These are phyloP conservation scores for Nakazawaea populi DNA, from an alignment of 805 yeast genomes.

Conservation along the genomic window DNA sequence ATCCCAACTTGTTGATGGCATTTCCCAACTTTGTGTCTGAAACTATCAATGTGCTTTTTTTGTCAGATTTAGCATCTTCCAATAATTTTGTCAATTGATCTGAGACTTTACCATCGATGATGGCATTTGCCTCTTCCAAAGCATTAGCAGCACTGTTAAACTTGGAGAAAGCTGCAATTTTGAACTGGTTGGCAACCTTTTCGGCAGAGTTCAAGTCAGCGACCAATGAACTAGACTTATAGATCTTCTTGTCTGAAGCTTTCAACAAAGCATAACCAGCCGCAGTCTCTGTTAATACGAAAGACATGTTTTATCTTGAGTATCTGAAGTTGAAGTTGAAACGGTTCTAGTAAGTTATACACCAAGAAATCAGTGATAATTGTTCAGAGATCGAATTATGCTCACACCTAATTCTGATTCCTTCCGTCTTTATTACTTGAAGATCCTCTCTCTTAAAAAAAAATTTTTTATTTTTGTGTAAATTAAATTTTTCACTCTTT, in stretches of 20 bases:
- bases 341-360: neutral
- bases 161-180: conserved; percentile 93
- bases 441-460: neutral
- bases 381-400: neutral
- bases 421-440: neutral
- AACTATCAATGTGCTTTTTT: conserved; percentile 82
- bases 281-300: conserved; percentile 93
- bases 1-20: conserved; percentile 89
- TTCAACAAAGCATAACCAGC: conserved; percentile 98
- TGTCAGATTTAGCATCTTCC: conserved; percentile 70
- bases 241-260: conserved; percentile 95
- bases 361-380: neutral
- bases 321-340: neutral
- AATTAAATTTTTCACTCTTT: conserved; percentile 2
- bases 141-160: conserved; percentile 94
- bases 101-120: conserved; percentile 91
- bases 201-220: conserved; percentile 78
- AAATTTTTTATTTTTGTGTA: conserved; percentile 1
- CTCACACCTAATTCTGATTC: neutral
- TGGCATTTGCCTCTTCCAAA: conserved; percentile 87
- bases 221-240: conserved; percentile 71
- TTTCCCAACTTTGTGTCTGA: conserved; percentile 95
- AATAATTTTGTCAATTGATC: conserved; percentile 73
- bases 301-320: conserved; percentile 48
- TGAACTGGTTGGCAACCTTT: conserved; percentile 84